Conservation (phyloP, 805 yeast genomes). For the Candida odintsovae region DNA sequence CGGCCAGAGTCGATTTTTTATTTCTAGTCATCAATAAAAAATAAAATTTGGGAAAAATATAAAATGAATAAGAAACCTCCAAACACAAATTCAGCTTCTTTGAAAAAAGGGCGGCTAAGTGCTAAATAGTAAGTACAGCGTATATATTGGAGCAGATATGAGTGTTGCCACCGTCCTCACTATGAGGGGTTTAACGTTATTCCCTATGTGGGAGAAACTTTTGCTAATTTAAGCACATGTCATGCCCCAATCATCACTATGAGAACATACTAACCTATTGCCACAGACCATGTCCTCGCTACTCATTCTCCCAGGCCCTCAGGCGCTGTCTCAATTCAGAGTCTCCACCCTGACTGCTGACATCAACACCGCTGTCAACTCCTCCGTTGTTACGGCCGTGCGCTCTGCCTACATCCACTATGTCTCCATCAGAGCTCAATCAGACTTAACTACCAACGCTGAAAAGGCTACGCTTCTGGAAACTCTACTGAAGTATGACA, state of each 20-base stretch:
- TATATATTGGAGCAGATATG: neutral
- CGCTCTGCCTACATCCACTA: conserved; percentile 79
- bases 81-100: neutral
- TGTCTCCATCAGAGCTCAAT: conserved; percentile 44
- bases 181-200: neutral
- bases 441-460: conserved; percentile 22
- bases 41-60: neutral
- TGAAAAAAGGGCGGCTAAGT: neutral
- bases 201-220: too few relatives aligned
- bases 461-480: conserved; percentile 45
- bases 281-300: conserved; percentile 21
- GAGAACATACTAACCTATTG: neutral
- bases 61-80: neutral
- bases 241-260: too few relatives aligned
- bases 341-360: conserved; percentile 65
- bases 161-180: neutral
- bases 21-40: neutral
- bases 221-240: too few relatives aligned
- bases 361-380: conserved; percentile 63
- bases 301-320: conserved; percentile 76
- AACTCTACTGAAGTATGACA: conserved; percentile 68
- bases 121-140: neutral
- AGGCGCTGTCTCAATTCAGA: conserved; percentile 84
- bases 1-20: neutral
- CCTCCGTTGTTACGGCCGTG: conserved; percentile 60